A percentile compares a stretch with the other conserved stretches of the same genome.
phyloP scores from a whole-genome alignment of 148 eudicot genomes.

The Vaccinium corymbosum region DNA sequence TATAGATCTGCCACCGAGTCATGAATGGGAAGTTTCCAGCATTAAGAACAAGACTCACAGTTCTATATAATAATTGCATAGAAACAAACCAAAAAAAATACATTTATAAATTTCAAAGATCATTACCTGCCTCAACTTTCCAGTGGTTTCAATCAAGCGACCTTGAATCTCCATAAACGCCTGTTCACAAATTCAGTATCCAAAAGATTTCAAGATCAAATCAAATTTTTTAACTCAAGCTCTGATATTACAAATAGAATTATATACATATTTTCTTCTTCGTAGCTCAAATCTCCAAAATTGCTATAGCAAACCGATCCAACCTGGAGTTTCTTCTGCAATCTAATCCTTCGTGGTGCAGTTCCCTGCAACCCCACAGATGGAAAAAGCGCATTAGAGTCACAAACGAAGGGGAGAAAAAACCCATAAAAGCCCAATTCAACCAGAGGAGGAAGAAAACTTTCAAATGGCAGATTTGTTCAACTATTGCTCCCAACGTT shows the following conservation, averaged over 20 bases:
- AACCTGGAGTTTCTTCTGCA: slow-evolving; percentile 32
- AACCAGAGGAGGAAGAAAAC: no score
- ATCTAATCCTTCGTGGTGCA: slow-evolving; percentile 71
- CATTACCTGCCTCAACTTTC: slow-evolving; percentile 74
- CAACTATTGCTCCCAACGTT: no score
- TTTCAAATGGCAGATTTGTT: no score
- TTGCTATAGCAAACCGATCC: slow-evolving; percentile 19
- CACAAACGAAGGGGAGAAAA: no score
- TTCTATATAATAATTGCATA: no score
- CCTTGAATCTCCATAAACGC: slow-evolving; percentile 86
- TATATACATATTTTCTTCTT: slow-evolving; percentile 1
- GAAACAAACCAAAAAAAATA: no score
- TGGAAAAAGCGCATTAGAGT: no score
- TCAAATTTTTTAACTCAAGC: no score
- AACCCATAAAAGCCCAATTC: no score
- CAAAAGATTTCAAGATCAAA: background rate
- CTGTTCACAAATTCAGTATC: slow-evolving; percentile 26
- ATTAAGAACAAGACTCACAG: background rate
- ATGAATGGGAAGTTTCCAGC: background rate
- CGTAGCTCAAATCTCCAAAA: slow-evolving; percentile 12
- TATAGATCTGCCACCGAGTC: background rate
- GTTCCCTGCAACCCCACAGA: slow-evolving; percentile 43
- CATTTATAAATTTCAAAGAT: no score
- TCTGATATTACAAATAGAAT: background rate
- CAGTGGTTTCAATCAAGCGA: slow-evolving; percentile 80